phyloP scores from a whole-genome alignment of 225 moss, liverwort and hornwort genomes.

The Marchantia paleacea region DNA sequence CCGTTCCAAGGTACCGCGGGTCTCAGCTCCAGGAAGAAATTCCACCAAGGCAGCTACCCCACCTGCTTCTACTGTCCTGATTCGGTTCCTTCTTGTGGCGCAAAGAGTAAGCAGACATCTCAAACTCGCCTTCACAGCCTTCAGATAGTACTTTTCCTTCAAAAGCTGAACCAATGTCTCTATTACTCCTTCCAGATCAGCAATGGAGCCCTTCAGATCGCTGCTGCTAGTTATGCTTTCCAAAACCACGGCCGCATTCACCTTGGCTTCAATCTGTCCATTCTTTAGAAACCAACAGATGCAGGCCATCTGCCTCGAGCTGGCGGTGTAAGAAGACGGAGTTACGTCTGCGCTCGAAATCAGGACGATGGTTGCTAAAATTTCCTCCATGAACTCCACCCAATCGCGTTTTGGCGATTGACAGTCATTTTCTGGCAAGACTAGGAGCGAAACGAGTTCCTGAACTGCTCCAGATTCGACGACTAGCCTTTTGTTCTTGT shows the following conservation, averaged over 20 bases:
- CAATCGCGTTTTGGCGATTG: conserved; percentile 10
- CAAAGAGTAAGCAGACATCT: conserved; percentile 58
- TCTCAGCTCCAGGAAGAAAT: conserved; percentile 45
- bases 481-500: conserved; percentile 57
- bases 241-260: conserved; percentile 53
- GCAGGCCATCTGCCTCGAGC: conserved; percentile 36
- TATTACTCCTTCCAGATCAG: conserved; percentile 41
- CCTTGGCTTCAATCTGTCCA: conserved; percentile 51
- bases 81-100: conserved; percentile 47
- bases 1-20: conserved; percentile 42
- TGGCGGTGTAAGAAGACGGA: conserved; percentile 37
- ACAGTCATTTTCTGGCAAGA: background rate
- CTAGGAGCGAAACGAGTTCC: conserved; percentile 38
- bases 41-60: conserved; percentile 58
- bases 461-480: conserved; percentile 49
- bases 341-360: conserved; percentile 44
- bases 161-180: conserved; percentile 50
- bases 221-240: conserved; percentile 29
- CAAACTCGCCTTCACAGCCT: conserved; percentile 52
- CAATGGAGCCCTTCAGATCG: conserved; percentile 35
- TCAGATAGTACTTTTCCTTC: conserved; percentile 37
- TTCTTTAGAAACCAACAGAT: conserved; percentile 47
- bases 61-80: conserved; percentile 53
- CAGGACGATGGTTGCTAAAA: conserved; percentile 47
- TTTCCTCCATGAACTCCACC: conserved; percentile 44